These are phyloP conservation scores for Postia placenta DNA, from an alignment of 768 basidiomycete species.

Conservation along the genomic window DNA sequence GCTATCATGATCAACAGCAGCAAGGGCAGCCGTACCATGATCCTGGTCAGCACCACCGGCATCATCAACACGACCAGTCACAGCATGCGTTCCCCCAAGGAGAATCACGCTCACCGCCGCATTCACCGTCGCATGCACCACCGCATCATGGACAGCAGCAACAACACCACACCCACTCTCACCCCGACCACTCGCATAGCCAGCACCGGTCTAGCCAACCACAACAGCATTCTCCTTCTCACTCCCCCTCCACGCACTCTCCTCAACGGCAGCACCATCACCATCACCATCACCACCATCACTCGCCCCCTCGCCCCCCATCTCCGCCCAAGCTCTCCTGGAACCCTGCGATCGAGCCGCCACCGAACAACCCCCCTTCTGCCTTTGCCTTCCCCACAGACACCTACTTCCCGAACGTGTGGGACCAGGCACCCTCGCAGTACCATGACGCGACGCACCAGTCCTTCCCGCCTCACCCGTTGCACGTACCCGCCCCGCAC, in stretches of 20 bases:
- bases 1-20: not conserved
- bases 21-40: not conserved
- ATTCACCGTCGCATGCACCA: not conserved
- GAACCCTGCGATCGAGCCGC: slow-evolving; percentile 78
- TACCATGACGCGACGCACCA: slow-evolving; percentile 32
- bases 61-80: slow-evolving; percentile 8
- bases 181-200: slow-evolving; percentile 12
- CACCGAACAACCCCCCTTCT: slow-evolving; percentile 56
- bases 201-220: slow-evolving; percentile 18
- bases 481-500: slow-evolving; percentile 27
- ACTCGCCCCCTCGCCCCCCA: slow-evolving; percentile 35
- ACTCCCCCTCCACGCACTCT: slow-evolving; percentile 11
- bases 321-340: slow-evolving; percentile 69
- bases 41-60: not conserved
- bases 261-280: slow-evolving; percentile 20
- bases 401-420: slow-evolving; percentile 78
- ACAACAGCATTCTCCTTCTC: slow-evolving; percentile 17
- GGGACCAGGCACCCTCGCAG: slow-evolving; percentile 61
- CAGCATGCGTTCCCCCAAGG: not conserved
- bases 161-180: slow-evolving; percentile 7
- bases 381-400: slow-evolving; percentile 59
- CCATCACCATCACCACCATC: slow-evolving; percentile 19
- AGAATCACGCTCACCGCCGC: not conserved
- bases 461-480: not conserved
- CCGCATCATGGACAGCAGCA: not conserved